Conservation (phyloP, 345 rosid species). For the Acer yangbiense region DNA sequence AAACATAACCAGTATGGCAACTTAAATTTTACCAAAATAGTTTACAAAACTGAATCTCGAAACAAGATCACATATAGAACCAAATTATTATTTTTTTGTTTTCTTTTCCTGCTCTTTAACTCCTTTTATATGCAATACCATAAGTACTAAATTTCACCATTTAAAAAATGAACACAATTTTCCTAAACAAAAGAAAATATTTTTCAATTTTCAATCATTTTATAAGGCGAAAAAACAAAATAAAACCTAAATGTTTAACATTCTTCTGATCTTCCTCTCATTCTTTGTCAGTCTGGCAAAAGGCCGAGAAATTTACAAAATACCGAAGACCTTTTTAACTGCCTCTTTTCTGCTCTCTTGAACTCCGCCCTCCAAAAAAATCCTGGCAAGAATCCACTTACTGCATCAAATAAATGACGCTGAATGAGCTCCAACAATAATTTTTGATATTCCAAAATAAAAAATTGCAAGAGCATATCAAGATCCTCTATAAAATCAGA, state of each 20-base stretch:
- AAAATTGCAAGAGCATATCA: background rate
- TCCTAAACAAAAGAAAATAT: background rate
- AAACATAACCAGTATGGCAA: background rate
- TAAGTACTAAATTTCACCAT: background rate
- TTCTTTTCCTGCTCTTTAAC: background rate
- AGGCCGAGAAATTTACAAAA: constrained; percentile 26
- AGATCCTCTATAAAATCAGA: background rate
- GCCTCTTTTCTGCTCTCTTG: constrained; percentile 6
- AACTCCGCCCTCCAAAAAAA: constrained; percentile 18
- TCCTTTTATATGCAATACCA: background rate
- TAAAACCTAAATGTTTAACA: background rate
- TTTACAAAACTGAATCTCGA: background rate
- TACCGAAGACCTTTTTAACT: background rate
- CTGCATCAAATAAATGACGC: constrained; percentile 6
- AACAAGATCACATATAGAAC: background rate
- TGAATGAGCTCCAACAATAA: background rate
- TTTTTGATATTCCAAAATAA: background rate
- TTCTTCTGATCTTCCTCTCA: background rate
- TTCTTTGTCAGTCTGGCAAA: constrained; percentile 11
- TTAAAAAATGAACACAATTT: background rate
- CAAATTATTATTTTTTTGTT: no score
- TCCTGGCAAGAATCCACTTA: constrained; percentile 11
- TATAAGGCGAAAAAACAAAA: background rate
- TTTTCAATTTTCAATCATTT: constrained; percentile 8
- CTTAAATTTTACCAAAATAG: background rate